Evolutionary conservation across 2,329 filamentous ascomycete species (phyloP).

Genomic region (Corynespora cassiicola): DNA sequence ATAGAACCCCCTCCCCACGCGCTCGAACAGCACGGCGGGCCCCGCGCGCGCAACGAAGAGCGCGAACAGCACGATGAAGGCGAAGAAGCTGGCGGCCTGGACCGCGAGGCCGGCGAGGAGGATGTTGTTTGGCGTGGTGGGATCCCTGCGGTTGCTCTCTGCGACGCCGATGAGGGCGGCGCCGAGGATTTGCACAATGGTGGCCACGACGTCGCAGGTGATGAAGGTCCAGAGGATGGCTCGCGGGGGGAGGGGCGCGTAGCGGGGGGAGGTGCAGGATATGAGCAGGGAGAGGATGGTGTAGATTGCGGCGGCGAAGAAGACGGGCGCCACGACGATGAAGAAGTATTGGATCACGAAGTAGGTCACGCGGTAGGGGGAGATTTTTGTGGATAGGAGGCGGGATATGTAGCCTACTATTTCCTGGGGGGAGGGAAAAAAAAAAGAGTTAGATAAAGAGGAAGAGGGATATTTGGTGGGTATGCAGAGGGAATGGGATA

Average conservation of each 20-base stretch:
- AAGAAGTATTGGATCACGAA: conserved; percentile 67
- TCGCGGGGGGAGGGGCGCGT: conserved; percentile 55
- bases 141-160: conserved; percentile 57
- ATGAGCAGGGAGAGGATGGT: conserved; percentile 61
- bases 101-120: conserved; percentile 62
- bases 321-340: conserved; percentile 66
- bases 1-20: conserved; percentile 49
- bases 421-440: conserved; percentile 15
- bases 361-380: conserved; percentile 62
- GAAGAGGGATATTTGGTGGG: background rate
- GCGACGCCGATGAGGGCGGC: conserved; percentile 61
- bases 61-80: conserved; percentile 54
- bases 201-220: conserved; percentile 60
- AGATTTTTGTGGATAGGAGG: conserved; percentile 47
- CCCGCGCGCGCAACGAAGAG: conserved; percentile 52
- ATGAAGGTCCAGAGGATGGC: conserved; percentile 63
- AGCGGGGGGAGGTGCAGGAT: conserved; percentile 49
- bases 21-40: conserved; percentile 32
- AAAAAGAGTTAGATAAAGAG: conserved; percentile 50
- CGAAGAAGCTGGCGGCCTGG: conserved; percentile 60
- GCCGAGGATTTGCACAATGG: conserved; percentile 60
- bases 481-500: conserved; percentile 2
- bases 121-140: conserved; percentile 61
- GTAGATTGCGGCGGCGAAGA: conserved; percentile 64
- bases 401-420: conserved; percentile 53